Evolutionary conservation across 257 asterid genomes (phyloP).

Genomic region (Salvia rosmarinus): DNA sequence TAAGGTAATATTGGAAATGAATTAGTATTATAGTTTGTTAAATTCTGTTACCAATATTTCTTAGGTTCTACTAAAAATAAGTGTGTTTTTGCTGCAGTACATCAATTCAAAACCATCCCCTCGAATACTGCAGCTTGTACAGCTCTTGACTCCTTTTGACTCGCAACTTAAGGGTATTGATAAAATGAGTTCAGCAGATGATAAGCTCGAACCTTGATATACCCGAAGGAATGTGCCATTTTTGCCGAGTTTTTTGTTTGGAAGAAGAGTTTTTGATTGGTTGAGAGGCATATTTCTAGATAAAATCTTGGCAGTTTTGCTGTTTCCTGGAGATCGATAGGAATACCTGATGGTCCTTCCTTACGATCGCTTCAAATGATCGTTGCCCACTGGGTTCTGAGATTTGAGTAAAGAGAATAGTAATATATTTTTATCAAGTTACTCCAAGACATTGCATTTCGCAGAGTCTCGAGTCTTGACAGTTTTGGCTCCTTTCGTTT

Average conservation of each 20-base stretch:
- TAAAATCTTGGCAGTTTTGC: too few relatives aligned
- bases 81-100: constrained; percentile 52
- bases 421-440: constrained; percentile 46
- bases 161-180: constrained; percentile 44
- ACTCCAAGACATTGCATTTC: constrained; percentile 38
- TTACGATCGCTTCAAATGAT: background rate
- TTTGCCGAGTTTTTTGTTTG: constrained; percentile 22
- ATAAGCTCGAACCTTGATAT: constrained; percentile 63
- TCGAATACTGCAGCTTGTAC: constrained; percentile 54
- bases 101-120: constrained; percentile 61
- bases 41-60: background rate
- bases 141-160: constrained; percentile 47
- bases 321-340: background rate
- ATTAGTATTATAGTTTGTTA: background rate
- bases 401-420: constrained; percentile 47
- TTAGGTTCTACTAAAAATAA: background rate
- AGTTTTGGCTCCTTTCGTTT: constrained; percentile 41
- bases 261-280: constrained; percentile 25
- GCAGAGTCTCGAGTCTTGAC: constrained; percentile 48
- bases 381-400: constrained; percentile 36
- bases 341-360: background rate
- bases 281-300: too few relatives aligned
- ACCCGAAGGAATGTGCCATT: constrained; percentile 30
- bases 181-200: constrained; percentile 57
- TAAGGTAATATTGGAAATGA: constrained; percentile 54